Evolutionary conservation across 1,284 basidiomycete genomes (phyloP), one percentile per base, ranked within the genome.

Genomic region (Phaffia rhodozyma): DNA sequence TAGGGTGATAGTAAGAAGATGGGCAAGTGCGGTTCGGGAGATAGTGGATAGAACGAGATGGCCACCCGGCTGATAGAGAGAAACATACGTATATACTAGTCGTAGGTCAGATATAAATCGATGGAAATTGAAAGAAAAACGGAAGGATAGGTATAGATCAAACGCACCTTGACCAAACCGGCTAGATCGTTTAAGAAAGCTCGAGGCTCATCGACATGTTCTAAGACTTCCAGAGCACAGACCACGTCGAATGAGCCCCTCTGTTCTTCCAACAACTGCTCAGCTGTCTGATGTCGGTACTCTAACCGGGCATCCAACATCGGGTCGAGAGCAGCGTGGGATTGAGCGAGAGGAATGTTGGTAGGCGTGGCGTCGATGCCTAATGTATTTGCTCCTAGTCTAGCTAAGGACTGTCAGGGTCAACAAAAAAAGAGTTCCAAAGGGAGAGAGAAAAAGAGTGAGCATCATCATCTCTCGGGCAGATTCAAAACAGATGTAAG

Each of bases 11-110:
- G 92, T 93, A 32, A 97, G 79, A 67, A 92, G 79, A 74, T 91
- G 91, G 5, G 93, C 81, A 52, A 98, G 82, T 0, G 90, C 87
- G 18, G 93, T 97, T 55, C 96, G 86, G 0, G 92, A 86, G 70
- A 99, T 90, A n/a, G 96, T 98, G 3, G 91, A 96, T 53, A 99
- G 79, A 77, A 97, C 88, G 13, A 99, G 80, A 72, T 97, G 91
- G 0, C 96, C 96, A 11, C 92, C 93, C 3, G 96, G 94, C 87
- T 92, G 71, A 48, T 64, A 58, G 16, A 53, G 59, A 61, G 49
- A 55, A 57, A 55, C 3, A 54, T 43, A 29, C 48, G n/a, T 50
- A 32, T 62, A 38, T 62, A 55, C 21, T 57, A 7, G 48, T 29
- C 49, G 32, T 49, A 29, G 16, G 23, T 9, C 13, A 5, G 52